Base-by-base conservation (phyloP, 2,329 filamentous ascomycete species). In the Claviceps cyperi region DNA sequence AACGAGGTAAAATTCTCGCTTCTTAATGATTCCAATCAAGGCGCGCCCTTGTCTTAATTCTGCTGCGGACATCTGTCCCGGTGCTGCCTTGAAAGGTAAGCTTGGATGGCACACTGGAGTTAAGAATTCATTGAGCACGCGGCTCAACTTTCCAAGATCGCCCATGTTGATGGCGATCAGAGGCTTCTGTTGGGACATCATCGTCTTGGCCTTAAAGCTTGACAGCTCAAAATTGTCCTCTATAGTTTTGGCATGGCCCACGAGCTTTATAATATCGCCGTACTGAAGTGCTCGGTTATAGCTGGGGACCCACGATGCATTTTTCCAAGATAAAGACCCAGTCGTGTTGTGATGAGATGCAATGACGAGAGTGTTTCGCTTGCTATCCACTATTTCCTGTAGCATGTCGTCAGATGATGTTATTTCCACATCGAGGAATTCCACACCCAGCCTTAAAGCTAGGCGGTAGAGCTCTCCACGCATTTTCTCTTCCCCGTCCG, bases 131-230 rank as follows among this genome's bases (percentile, higher is more conserved):
- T 98, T 98, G 52, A 94, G 71, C 43, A 98, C 83, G 36, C 92
- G 83, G 60, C 88, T 95, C 41, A 96, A 76, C 69, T 95, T 92
- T 46, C 92, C 92, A 24, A 78, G 72, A 46, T 80, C 73, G 32
- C 91, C 90, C 91, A 98, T 97, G 67, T 98, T 98, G 63, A 98
- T 84, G 1, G 86, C 88, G 58, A 98, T 96, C 50, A 98, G 70
- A 1, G 90, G 91, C n/a, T 81, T 80, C 49, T 84, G 75, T 61
- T 94, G 84, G 1, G 85, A 77, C 22, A 75, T 71, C 38, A 79
- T 72, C 67, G 90, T 89, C 70, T 78, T 83, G 21, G 75, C 69
- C 69, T 86, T 90, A 77, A 98, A 98, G 46, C 78, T 78, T 40
- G 81, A 80, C 32, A 97, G 76, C 40, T 84, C 80, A 61, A 86